Conservation (phyloP, 2,329 filamentous ascomycete genomes). For the Sclerotinia subarctica region DNA sequence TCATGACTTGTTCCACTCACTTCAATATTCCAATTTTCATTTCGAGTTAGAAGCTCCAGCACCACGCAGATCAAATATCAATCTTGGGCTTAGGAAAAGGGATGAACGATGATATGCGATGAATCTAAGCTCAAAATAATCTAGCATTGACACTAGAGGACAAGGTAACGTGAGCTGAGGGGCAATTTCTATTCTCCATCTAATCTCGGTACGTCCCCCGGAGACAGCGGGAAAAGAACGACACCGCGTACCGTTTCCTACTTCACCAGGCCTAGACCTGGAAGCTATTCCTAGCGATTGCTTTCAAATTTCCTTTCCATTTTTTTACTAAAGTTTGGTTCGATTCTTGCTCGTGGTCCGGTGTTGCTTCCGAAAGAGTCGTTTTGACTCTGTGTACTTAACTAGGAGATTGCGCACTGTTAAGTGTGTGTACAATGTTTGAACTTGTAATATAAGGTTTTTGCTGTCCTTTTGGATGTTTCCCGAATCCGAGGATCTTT, state of each 20-base stretch:
- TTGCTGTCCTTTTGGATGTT: neutral
- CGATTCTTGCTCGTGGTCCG: neutral
- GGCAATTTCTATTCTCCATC: constrained; percentile 4
- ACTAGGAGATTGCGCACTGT: constrained; percentile 10
- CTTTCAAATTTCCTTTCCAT: constrained; percentile 6
- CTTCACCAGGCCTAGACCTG: constrained; percentile 5
- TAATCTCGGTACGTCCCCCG: constrained; percentile 11
- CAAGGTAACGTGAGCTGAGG: neutral
- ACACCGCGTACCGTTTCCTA: neutral
- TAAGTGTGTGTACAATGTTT: neutral
- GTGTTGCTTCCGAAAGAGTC: neutral
- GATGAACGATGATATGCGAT: constrained; percentile 4
- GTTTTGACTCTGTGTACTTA: neutral
- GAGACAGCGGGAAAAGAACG: constrained; percentile 2
- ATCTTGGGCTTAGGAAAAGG: neutral
- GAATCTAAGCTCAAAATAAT: neutral
- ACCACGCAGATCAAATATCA: constrained; percentile 12
- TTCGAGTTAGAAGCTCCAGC: neutral
- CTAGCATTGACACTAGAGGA: neutral
- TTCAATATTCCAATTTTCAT: neutral
- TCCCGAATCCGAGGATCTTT: neutral
- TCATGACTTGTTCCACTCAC: neutral
- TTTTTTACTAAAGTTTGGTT: constrained; percentile 3
- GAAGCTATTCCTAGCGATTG: neutral
- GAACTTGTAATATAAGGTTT: neutral